Conservation (phyloP, 768 basidiomycete genomes). For the Trametes gibbosa region DNA sequence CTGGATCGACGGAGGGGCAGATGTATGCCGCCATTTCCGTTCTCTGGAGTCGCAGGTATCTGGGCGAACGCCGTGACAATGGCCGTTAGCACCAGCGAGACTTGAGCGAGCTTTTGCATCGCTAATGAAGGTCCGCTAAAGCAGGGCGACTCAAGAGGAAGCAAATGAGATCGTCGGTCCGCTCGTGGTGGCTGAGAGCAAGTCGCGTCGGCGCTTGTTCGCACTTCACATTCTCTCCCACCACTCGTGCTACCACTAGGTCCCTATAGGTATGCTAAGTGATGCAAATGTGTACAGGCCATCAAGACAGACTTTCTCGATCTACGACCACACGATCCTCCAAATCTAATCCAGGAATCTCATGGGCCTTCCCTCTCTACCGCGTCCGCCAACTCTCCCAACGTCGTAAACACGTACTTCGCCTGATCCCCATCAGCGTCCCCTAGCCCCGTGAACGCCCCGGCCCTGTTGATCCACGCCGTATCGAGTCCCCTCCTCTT, state of each 20-base stretch:
- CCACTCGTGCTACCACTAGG: not conserved
- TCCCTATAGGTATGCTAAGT: not conserved
- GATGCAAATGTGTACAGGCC: too few species aligned
- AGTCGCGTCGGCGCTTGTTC: not conserved
- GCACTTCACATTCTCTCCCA: not conserved
- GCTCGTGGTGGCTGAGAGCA: not conserved
- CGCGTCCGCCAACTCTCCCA: slow-evolving; percentile 59
- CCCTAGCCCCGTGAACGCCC: slow-evolving; percentile 40
- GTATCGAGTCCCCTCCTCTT: slow-evolving; percentile 51
- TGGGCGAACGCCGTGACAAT: not conserved
- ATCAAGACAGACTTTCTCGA: too few species aligned
- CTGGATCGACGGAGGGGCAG: slow-evolving; percentile 15
- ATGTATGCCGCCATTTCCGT: slow-evolving; percentile 4
- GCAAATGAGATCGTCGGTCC: not conserved
- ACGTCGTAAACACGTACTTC: slow-evolving; percentile 47
- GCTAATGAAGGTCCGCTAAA: too few species aligned
- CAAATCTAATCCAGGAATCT: not conserved
- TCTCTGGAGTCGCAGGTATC: not conserved
- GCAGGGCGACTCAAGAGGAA: too few species aligned
- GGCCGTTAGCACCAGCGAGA: not conserved
- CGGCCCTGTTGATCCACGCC: slow-evolving; percentile 65
- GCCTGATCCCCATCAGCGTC: slow-evolving; percentile 22
- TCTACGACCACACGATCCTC: too few species aligned
- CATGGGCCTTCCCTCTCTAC: slow-evolving; percentile 39
- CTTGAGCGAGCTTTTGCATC: too few species aligned